Evolutionary conservation across 306 rosid species (phyloP).

Genomic region (Ammopiptanthus mongolicus): DNA sequence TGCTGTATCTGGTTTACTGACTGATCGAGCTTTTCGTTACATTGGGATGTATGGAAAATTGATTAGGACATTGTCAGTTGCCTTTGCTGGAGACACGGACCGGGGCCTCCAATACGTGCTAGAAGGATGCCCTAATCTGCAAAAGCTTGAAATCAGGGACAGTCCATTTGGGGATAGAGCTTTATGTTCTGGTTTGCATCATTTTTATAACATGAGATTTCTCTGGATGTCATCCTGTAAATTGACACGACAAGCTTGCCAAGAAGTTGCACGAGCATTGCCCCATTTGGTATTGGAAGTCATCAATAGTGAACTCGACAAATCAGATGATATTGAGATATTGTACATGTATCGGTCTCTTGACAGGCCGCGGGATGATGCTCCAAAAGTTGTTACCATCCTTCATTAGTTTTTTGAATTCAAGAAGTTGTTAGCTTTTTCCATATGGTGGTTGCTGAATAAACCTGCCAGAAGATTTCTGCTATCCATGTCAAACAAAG

Average conservation of each 20-base stretch:
- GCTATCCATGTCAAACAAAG: conserved; percentile 26
- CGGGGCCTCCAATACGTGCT: conserved; percentile 52
- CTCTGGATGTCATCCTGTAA: conserved; percentile 87
- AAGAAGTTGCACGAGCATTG: conserved; percentile 50
- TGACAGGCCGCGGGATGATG: conserved; percentile 58
- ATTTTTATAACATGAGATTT: conserved; percentile 83
- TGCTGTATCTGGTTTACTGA: conserved; percentile 71
- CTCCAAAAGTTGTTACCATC: conserved; percentile 56
- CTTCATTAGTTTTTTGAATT: conserved; percentile 29
- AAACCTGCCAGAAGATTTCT: conserved; percentile 34
- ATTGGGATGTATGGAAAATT: conserved; percentile 69
- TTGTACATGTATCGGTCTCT: conserved; percentile 36
- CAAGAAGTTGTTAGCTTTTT: conserved; percentile 27
- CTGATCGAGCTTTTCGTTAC: conserved; percentile 66
- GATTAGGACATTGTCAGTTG: conserved; percentile 78
- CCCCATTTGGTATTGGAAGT: conserved; percentile 70
- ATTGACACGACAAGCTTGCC: conserved; percentile 60
- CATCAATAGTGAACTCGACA: conserved; percentile 25
- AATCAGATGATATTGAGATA: conserved; percentile 13
- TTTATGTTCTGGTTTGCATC: conserved; percentile 66
- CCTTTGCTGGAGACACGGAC: conserved; percentile 81
- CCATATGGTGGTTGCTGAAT: conserved; percentile 20
- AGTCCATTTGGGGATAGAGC: conserved; percentile 86
- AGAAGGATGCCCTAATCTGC: conserved; percentile 76
- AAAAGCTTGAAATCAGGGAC: conserved; percentile 84